A percentile compares a stretch with the other conserved stretches of the same genome.
Conservation (phyloP, 345 rosid genomes). For the Heritiera littoralis region DNA sequence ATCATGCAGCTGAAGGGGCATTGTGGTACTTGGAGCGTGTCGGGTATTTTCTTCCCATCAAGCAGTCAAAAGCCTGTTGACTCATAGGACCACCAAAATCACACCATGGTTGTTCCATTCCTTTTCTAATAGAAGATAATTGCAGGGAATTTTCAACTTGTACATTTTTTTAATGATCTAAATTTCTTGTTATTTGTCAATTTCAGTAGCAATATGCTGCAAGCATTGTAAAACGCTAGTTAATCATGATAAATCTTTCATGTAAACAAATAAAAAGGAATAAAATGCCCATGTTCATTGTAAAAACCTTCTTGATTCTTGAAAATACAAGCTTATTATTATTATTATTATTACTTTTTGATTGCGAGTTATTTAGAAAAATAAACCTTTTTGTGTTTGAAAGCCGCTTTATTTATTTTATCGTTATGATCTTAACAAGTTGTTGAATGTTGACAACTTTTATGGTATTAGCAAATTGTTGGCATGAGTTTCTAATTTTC, state of each 20-base stretch:
- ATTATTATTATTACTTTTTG: no score
- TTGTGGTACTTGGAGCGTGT: constrained; percentile 58
- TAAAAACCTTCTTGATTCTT: background rate
- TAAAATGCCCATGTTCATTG: background rate
- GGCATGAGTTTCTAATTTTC: background rate
- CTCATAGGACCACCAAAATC: background rate
- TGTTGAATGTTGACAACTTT: no score
- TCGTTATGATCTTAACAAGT: background rate
- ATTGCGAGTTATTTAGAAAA: no score
- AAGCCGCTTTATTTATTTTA: no score
- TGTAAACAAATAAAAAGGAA: background rate
- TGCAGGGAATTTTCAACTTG: background rate
- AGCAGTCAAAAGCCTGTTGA: background rate
- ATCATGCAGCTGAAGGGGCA: constrained; percentile 70
- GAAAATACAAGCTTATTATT: background rate
- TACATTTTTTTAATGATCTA: background rate
- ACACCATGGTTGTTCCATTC: background rate
- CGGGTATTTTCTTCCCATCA: constrained; percentile 33
- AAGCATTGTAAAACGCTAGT: background rate
- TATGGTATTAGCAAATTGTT: no score
- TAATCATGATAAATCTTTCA: background rate
- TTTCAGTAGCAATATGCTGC: background rate
- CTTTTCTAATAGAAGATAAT: background rate
- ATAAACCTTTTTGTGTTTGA: background rate
- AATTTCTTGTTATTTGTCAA: background rate